Conservation (phyloP, 768 basidiomycete species). For the Pulveroboletus sp. region DNA sequence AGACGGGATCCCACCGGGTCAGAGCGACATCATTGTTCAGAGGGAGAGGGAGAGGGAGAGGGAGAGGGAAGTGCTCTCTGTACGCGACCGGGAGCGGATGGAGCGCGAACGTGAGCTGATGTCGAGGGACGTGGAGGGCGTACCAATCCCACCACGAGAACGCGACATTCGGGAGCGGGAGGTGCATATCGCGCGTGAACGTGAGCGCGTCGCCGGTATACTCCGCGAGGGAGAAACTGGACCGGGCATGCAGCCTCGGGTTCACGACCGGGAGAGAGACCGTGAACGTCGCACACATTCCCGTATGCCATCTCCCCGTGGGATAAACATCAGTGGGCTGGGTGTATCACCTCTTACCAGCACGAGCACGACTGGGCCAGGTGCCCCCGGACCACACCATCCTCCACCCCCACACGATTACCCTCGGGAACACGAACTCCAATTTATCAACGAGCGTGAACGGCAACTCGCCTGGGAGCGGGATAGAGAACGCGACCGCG, state of each 20-base stretch:
- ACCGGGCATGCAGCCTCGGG: constrained; percentile 20
- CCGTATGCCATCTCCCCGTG: constrained; percentile 25
- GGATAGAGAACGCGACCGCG: constrained; percentile 24
- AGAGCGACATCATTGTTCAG: constrained; percentile 22
- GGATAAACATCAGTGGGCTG: constrained; percentile 5
- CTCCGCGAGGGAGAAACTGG: constrained; percentile 24
- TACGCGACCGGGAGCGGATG: constrained; percentile 22
- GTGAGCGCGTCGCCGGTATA: constrained; percentile 19
- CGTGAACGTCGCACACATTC: constrained; percentile 27
- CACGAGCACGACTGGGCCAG: constrained; percentile 14
- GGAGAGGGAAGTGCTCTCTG: constrained; percentile 17
- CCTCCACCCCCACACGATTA: constrained; percentile 22
- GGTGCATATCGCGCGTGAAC: constrained; percentile 25
- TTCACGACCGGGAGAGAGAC: constrained; percentile 29
- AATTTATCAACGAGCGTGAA: constrained; percentile 19
- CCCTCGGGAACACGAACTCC: constrained; percentile 22
- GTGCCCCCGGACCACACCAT: constrained; percentile 18
- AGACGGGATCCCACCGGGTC: constrained; percentile 4
- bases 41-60: constrained; percentile 26
- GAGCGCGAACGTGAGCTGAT: constrained; percentile 22
- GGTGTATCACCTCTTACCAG: constrained; percentile 6
- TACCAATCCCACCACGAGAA: constrained; percentile 21
- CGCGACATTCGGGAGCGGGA: constrained; percentile 25
- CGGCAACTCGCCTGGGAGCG: constrained; percentile 27
- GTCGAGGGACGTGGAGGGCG: constrained; percentile 22